Evolutionary conservation across 2,329 filamentous ascomycete species (phyloP), one percentile per base, ranked within the genome.

Genomic region (Dendrostoma leiphaemia): DNA sequence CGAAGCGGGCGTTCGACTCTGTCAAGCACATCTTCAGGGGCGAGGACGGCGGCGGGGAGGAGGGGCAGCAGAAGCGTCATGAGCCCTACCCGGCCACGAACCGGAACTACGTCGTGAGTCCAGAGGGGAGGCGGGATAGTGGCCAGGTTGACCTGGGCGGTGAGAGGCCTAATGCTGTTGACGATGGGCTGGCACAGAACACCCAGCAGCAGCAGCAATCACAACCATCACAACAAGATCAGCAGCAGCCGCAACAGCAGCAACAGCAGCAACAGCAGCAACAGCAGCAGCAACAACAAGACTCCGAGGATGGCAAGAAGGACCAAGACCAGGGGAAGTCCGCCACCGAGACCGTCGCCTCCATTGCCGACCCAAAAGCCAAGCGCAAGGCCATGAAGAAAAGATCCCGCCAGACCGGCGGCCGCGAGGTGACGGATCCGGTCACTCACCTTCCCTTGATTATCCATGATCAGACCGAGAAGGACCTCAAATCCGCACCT

Each of bases 361-460:
- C 65, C n/a, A 60, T 71, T 1, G 60, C 71, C 28, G 72, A 79
- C 48, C 72, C 75, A 2, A 77, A 71, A 59, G 67, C 76, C 55
- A 75, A 77, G 63, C 73, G 76, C 23, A 80, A 79, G 53, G 68
- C 71, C 7, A 74, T 77, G 64, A 78, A 79, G 61, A 74, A 74
- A 54, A 67, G 62, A 10, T 72, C 71, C 47, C 66, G 69, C 44
- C 72, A 76, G 47, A 71, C 72, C 40, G 75, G 72, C n/a, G 75
- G 77, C n/a, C 72, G 78, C 56, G 77, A 87, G 64, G 86, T 90
- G 44, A 90, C 86, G 1, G 87, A 90, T 63, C 86, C 86, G 0
- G 78, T 90, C 35, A 90, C 87, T 1, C 87, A 90, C 68, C 74
- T 90, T 3, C 85, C 86, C 2, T 78, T 89, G 45, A 74, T 71